Evolutionary conservation across 345 rosid species (phyloP), one percentile per base, ranked within the genome.

Genomic region (Arabidopsis suecica): DNA sequence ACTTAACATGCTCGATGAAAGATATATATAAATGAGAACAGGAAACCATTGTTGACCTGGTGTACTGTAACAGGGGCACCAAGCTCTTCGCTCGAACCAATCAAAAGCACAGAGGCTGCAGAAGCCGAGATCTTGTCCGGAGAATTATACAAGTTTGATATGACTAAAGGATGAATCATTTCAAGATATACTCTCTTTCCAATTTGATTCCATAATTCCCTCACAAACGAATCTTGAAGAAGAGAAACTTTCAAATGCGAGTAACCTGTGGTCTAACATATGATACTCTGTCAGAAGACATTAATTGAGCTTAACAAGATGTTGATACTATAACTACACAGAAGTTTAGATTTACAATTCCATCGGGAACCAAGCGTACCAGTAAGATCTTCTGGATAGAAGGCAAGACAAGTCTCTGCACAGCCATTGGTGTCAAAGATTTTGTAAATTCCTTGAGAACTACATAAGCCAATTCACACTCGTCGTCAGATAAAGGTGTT

Each of bases 21-120:
- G 48, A 4, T 2, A 7, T 34, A 66, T 32, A 4, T 3, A 7
- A 20, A 70, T 51, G 73, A 79, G 73, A 53, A 78, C 56, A 32
- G 11, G 44, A 68, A 61, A 49, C 53, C 58, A 61, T 80, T 51
- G 32, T 68, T 73, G 78, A 93, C 97, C 98, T 93, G 97, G 84
- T 87, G 88, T 68, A 91, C 83, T 45, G 97, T 89, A 68, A 93
- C 78, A 58, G 97, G 97, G 78, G 80, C 81, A 69, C 97, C 98
- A 72, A 91, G 93, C 87, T 93, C 98, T 85, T 93, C 98, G 69
- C 96, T 87, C 41, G 98, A 91, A 76, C 90, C 87, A 73, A 93
- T 87, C 75, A 93, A 83, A 76, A 93, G 79, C 80, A 93, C 97
- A 68, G 98, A 87, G 77, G 98, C 97, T 84, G 89, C 97, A 55